Conservation (phyloP, 2,329 filamentous ascomycete species). For the Colletotrichum sp. region DNA sequence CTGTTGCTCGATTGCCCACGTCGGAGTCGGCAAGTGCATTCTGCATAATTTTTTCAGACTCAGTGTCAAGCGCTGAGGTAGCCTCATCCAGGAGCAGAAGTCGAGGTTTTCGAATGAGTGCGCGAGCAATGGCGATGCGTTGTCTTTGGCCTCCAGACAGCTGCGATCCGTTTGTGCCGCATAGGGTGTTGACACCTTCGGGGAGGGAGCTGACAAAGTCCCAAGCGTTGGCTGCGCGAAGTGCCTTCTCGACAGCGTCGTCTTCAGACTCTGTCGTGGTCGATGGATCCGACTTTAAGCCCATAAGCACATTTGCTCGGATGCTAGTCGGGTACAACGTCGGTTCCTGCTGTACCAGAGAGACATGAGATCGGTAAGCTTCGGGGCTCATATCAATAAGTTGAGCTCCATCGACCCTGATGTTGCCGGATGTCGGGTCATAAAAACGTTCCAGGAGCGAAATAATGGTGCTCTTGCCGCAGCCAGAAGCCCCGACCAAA, state of each 20-base stretch:
- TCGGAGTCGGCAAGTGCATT: slow-evolving; percentile 51
- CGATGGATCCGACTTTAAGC: slow-evolving; percentile 28
- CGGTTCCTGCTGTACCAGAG: slow-evolving; percentile 11
- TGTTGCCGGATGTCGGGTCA: slow-evolving; percentile 7
- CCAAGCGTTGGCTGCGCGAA: slow-evolving; percentile 59
- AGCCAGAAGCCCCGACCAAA: slow-evolving; percentile 60
- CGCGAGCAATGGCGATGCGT: slow-evolving; percentile 74
- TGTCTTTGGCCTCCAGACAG: slow-evolving; percentile 77
- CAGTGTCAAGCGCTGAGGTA: slow-evolving; percentile 67
- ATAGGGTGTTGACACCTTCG: slow-evolving; percentile 61
- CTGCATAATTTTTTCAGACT: slow-evolving; percentile 70
- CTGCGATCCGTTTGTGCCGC: slow-evolving; percentile 70
- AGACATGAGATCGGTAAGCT: not conserved
- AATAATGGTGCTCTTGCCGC: slow-evolving; percentile 66
- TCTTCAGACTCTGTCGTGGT: slow-evolving; percentile 19
- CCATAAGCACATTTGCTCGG: slow-evolving; percentile 60
- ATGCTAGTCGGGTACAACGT: slow-evolving; percentile 46
- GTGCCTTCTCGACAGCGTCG: slow-evolving; percentile 52
- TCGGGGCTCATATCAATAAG: slow-evolving; percentile 31
- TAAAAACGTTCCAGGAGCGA: slow-evolving; percentile 53
- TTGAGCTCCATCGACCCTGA: not conserved
- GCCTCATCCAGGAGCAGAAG: slow-evolving; percentile 77
- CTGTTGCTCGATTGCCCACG: not conserved
- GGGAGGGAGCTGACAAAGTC: slow-evolving; percentile 62
- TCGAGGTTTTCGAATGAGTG: slow-evolving; percentile 68